Base-by-base conservation (phyloP, 345 rosid species). In the Kernera saxatilis region DNA sequence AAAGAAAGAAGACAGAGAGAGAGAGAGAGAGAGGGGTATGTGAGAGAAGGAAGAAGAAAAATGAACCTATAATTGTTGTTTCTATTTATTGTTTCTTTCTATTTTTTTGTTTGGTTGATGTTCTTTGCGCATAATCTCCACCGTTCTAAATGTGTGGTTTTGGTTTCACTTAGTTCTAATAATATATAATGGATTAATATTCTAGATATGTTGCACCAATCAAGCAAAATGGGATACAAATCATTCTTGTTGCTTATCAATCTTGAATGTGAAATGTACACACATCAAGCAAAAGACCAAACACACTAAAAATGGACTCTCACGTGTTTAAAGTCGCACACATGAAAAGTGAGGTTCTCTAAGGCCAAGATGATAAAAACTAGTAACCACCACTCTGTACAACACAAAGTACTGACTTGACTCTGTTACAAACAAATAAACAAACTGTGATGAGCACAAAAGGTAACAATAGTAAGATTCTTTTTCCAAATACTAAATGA, bases 381-480 rank as follows among this genome's bases (percentile, higher is more conserved):
- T n/a, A 48, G 18, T 40, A 59, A 46, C 17, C 49, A 67, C 74
- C 59, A 67, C 61, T 49, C 67, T 67, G 48, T 61, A 72, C 70
- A 53, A 51, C 27, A 78, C 50, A 1, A 77, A 53, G 60, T 29
- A 73, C 33, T 46, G 59, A 46, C 59, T 73, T 46, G 59, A 46
- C 59, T 73, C 45, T 57, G 61, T 57, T 7, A 70, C 35, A 84
- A 73, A 79, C 82, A 81, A 55, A 71, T 36, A 33, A 82, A 74
- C 71, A 72, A 36, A 30, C 74, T 22, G 76, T 57, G 53, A 48
- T 65, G 67, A 73, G 33, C 73, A 74, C 55, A 59, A 59, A 50
- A 30, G 18, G 67, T 25, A 66, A 36, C 46, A 22, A 40, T 30
- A 67, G 78, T 74, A 67, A 70, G 35, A 63, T 52, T 60, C 7